Base-by-base conservation (phyloP, 106 monocot genomes). In the Agapanthus africanus region DNA sequence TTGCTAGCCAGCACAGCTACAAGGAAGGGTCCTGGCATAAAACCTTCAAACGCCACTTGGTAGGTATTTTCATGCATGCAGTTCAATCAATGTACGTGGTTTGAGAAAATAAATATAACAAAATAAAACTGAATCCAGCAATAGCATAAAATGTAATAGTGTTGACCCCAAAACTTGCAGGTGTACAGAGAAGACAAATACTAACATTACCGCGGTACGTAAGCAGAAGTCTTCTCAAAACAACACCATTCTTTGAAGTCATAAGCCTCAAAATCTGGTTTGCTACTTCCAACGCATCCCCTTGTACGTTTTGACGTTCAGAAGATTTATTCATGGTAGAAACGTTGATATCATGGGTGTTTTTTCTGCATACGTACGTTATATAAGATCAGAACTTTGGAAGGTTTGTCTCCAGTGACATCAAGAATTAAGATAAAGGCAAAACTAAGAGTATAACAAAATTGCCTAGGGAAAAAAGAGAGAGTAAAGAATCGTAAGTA, bases 201-300 rank as follows among this genome's bases (percentile, higher is more conserved):
- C 6, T 1, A 44, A 78, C 79, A 63, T n/a, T 85, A 94, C 94
- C 66, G 77, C 87, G 70, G n/a, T n/a, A n/a, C n/a, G 73, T 68
- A 80, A 94, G 74, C 18, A 94, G 50, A 72, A 94, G 80, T 76
- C 90, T 80, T 78, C 94, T 82, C 59, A 94, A 50, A 30, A 94
- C 90, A 75, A 47, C 70, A 50, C 90, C 90, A 65, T 94, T 68
- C 44, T 83, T 85, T n/a, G 90, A 85, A 47, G 81, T 14, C 42
- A 94, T 77, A 78, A 94, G 83, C 78, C 66, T 77, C 63, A 85
- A 75, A 19, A 85, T 70, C 30, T 79, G 54, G 32, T 78, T 72
- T 39, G 74, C 74, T 44, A 73, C 57, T 31, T 79, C 75, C 77
- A 68, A 75, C 10, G 68, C 44, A 30, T 60, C 79, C n/a, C 52